Conservation (phyloP, 495 filamentous ascomycete genomes). For the Annulohypoxylon bovei region DNA sequence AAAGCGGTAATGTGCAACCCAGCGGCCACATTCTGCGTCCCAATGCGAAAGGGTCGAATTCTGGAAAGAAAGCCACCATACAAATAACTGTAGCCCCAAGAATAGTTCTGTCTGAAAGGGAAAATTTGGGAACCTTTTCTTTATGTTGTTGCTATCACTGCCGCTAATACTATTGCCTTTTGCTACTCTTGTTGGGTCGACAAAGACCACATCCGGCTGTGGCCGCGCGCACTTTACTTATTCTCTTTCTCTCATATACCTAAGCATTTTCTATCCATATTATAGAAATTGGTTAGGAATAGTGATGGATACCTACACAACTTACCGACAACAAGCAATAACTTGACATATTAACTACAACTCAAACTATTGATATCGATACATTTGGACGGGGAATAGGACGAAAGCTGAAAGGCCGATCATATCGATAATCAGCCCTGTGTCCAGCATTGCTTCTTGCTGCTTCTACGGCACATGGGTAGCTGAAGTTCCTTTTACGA, state of each 20-base stretch:
- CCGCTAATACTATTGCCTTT: constrained; percentile 16
- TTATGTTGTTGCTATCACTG: constrained; percentile 38
- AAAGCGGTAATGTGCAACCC: constrained; percentile 43
- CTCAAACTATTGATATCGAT: neutral
- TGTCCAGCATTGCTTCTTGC: constrained; percentile 17
- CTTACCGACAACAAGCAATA: neutral
- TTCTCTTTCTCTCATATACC: constrained; percentile 16
- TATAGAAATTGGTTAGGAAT: constrained; percentile 13
- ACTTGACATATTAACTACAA: constrained; percentile 2
- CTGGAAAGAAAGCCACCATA: constrained; percentile 42
- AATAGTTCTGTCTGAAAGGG: constrained; percentile 36
- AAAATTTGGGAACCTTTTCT: constrained; percentile 25
- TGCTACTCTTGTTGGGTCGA: constrained; percentile 24
- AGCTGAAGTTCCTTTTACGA: constrained; percentile 27
- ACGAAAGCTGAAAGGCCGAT: constrained; percentile 3
- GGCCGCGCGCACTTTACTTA: constrained; percentile 15
- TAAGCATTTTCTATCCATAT: constrained; percentile 8
- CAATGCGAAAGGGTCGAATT: constrained; percentile 19
- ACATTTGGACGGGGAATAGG: constrained; percentile 1
- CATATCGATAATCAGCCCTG: constrained; percentile 17
- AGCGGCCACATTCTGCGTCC: constrained; percentile 34
- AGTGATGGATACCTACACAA: constrained; percentile 17
- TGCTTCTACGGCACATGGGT: constrained; percentile 19
- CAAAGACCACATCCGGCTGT: constrained; percentile 41
- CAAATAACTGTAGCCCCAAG: constrained; percentile 46